Percentiles rank a stretch among this genome's conserved stretches.
Evolutionary conservation across 108 stramenopile genomes (phyloP).

Genomic region (Conticribra weissflogii): DNA sequence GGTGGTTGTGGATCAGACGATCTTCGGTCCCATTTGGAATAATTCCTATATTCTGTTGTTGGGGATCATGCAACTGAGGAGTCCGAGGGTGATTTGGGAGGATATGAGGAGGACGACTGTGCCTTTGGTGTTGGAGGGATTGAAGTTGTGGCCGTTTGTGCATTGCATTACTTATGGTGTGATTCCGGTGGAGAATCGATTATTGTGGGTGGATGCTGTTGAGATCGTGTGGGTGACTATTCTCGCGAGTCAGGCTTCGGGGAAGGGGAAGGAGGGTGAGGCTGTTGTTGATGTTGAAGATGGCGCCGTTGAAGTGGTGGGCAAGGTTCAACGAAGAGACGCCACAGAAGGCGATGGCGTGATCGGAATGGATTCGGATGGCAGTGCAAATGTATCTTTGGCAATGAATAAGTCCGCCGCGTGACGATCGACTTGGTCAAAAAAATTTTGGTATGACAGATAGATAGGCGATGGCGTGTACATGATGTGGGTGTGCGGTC

Average conservation of each 20-base stretch:
- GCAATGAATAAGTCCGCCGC: no score
- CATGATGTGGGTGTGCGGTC: no score
- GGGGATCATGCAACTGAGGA: constrained; percentile 60
- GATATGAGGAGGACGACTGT: constrained; percentile 77
- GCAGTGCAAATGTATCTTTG: no score
- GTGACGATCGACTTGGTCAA: no score
- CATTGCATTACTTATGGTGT: constrained; percentile 83
- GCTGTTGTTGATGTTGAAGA: not conserved
- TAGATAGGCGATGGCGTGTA: no score
- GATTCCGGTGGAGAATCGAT: constrained; percentile 76
- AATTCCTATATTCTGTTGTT: constrained; percentile 70
- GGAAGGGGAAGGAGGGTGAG: not conserved
- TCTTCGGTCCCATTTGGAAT: constrained; percentile 62
- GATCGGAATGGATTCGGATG: no score
- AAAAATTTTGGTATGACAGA: no score
- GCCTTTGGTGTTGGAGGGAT: constrained; percentile 73
- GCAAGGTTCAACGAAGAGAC: no score
- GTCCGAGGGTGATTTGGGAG: constrained; percentile 50
- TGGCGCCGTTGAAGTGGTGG: no score
- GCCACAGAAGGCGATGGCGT: no score
- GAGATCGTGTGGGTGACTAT: constrained; percentile 93
- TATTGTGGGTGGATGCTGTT: constrained; percentile 88
- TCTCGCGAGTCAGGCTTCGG: constrained; percentile 57
- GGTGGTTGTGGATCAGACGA: constrained; percentile 65
- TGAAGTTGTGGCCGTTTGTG: constrained; percentile 89